Evolutionary conservation across 2,329 filamentous ascomycete species (phyloP).

Genomic region (Onygena corvina): DNA sequence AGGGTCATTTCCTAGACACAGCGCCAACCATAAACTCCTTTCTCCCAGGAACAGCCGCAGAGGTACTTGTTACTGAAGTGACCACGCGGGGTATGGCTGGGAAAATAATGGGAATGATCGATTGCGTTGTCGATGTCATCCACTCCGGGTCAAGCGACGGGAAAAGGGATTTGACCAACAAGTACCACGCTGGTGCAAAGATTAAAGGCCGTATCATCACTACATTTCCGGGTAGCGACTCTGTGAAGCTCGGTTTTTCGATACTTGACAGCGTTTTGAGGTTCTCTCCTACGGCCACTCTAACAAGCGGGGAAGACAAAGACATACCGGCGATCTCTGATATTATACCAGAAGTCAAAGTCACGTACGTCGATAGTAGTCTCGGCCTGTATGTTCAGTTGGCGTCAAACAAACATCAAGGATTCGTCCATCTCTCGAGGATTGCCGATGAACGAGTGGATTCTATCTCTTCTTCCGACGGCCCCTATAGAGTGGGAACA

Average conservation of each 20-base stretch:
- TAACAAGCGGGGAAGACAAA: constrained; percentile 28
- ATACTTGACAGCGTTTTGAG: constrained; percentile 71
- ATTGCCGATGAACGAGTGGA: constrained; percentile 86
- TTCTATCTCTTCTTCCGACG: constrained; percentile 60
- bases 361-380: constrained; percentile 65
- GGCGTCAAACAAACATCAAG: constrained; percentile 50
- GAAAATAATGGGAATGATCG: constrained; percentile 82
- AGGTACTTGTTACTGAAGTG: constrained; percentile 68
- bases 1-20: constrained; percentile 53
- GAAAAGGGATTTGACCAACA: constrained; percentile 57
- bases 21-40: constrained; percentile 83
- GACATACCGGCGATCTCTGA: constrained; percentile 48
- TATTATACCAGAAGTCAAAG: constrained; percentile 62
- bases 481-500: constrained; percentile 65
- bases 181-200: constrained; percentile 73
- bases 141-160: constrained; percentile 69
- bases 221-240: constrained; percentile 67
- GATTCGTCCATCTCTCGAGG: constrained; percentile 89
- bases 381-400: constrained; percentile 72
- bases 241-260: constrained; percentile 77
- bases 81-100: constrained; percentile 64
- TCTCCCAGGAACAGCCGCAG: constrained; percentile 80
- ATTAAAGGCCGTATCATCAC: constrained; percentile 78
- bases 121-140: constrained; percentile 79
- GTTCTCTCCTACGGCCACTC: constrained; percentile 35